Conservation (phyloP, 164 flowering plant species). For the Annona cherimola region DNA sequence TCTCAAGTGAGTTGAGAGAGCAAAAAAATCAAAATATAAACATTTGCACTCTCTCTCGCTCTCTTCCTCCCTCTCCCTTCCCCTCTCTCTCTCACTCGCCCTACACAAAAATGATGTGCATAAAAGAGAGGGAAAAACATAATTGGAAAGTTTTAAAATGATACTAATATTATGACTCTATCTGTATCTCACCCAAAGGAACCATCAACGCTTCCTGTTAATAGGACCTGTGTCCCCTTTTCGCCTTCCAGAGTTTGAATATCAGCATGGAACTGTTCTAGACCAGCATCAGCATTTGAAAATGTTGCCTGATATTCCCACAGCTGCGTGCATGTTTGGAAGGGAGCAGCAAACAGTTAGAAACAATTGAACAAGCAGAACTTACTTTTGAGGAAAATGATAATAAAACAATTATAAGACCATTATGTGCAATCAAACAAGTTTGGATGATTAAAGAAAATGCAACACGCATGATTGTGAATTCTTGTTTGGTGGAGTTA, state of each 20-base stretch:
- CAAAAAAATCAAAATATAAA: too few relatives aligned
- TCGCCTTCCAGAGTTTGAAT: slow-evolving; percentile 49
- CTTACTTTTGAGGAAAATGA: too few relatives aligned
- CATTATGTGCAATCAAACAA: too few relatives aligned
- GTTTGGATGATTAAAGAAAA: too few relatives aligned
- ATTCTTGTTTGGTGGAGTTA: too few relatives aligned
- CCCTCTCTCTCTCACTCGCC: neutral
- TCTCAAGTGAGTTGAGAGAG: too few relatives aligned
- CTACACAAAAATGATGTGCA: neutral
- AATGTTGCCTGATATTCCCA: slow-evolving; percentile 52
- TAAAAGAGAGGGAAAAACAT: neutral
- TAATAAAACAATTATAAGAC: too few relatives aligned
- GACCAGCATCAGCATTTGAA: slow-evolving; percentile 39
- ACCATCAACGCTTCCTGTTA: slow-evolving; percentile 48
- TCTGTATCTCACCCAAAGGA: slow-evolving; percentile 38
- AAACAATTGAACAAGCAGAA: too few relatives aligned
- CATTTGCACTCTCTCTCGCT: too few relatives aligned
- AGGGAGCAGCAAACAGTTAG: too few relatives aligned
- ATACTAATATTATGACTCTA: neutral
- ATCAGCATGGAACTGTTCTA: slow-evolving; percentile 41
- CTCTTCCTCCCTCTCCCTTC: too few relatives aligned
- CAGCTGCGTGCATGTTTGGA: slow-evolving; percentile 29
- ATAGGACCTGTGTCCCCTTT: slow-evolving; percentile 26
- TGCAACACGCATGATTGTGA: too few relatives aligned
- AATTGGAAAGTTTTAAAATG: neutral